A percentile compares a stretch with the other conserved stretches of the same genome.
phyloP scores from a whole-genome alignment of 1,284 basidiomycete genomes.

The Sanghuangporus weigelae region DNA sequence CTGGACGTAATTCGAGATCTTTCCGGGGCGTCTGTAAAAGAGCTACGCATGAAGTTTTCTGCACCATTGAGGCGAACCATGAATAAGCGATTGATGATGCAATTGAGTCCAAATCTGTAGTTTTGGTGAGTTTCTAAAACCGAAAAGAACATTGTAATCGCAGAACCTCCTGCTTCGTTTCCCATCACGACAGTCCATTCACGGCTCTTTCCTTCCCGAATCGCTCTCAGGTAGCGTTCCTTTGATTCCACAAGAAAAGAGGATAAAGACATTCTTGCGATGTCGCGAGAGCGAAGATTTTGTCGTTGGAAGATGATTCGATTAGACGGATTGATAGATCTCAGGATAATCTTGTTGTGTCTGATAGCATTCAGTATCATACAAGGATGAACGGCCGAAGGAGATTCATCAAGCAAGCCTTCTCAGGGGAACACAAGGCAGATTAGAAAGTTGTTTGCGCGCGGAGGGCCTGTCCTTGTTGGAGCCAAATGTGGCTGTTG shows the following conservation, averaged over 20 bases:
- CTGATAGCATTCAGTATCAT: neutral
- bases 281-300: neutral
- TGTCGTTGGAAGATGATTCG: neutral
- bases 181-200: slow-evolving; percentile 86
- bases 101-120: slow-evolving; percentile 82
- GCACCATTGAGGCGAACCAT: slow-evolving; percentile 54
- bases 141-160: neutral
- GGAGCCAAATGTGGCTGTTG: too few relatives aligned
- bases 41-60: slow-evolving; percentile 55
- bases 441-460: neutral
- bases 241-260: slow-evolving; percentile 37
- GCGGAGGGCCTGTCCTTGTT: too few relatives aligned
- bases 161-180: slow-evolving; percentile 84
- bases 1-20: slow-evolving; percentile 78
- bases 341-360: neutral
- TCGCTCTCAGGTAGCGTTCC: slow-evolving; percentile 39
- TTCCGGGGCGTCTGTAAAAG: slow-evolving; percentile 66
- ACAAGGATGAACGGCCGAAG: neutral
- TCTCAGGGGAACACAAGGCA: neutral
- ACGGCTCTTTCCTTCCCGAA: slow-evolving; percentile 35
- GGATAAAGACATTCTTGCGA: slow-evolving; percentile 21
- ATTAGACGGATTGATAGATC: neutral
- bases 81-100: slow-evolving; percentile 81
- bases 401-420: neutral
- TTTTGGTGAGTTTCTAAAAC: neutral